Base-by-base conservation (phyloP, 495 filamentous ascomycete genomes). In the Rostrohypoxylon terebratum region DNA sequence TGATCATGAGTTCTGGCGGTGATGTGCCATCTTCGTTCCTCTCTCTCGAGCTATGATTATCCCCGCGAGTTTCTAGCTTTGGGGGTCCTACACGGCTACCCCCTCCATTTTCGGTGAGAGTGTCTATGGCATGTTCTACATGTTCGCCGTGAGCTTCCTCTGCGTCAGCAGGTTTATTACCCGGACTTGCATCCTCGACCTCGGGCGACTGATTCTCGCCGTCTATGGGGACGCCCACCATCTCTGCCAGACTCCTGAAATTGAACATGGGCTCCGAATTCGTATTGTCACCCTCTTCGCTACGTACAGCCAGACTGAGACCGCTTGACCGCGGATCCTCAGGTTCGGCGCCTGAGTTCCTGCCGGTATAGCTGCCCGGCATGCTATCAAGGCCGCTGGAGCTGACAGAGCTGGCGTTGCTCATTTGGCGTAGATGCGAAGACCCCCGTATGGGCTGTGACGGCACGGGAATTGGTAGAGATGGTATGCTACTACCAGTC, bases 261-360 rank as follows among this genome's bases (percentile, higher is more conserved):
- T 96, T 97, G 82, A 97, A 94, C 88, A 97, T 89, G 1, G 92
- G 88, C 73, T 97, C 94, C 0, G 83, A 79, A 51, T 87, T 86
- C 1, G 86, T 81, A 68, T 83, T 87, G 16, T 82, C 79, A 20
- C 78, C 80, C n/a, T 82, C 79, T 16, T 85, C 77, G 40, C 79
- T 83, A 63, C 73, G 84, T 38, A 65, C 79, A 21, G 76, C 81
- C 11, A 81, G 69, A 71, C 74, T 82, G 36, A 78, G 78, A 57
- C 75, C 80, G 75, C 78, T 87, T 72, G 81, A 71, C 74, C 84
- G 69, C 73, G 81, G 68, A 81, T 89, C 68, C 74, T 89, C 71
- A 66, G 81, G 50, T 61, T 85, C 51, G 38, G 84, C 65, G 57
- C 76, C 51, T 62, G 34, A 61, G 76, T 78, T 72, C 80, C 47